Conservation (phyloP, 192 early-diverging fungal genomes). For the Coemansia sp. region DNA sequence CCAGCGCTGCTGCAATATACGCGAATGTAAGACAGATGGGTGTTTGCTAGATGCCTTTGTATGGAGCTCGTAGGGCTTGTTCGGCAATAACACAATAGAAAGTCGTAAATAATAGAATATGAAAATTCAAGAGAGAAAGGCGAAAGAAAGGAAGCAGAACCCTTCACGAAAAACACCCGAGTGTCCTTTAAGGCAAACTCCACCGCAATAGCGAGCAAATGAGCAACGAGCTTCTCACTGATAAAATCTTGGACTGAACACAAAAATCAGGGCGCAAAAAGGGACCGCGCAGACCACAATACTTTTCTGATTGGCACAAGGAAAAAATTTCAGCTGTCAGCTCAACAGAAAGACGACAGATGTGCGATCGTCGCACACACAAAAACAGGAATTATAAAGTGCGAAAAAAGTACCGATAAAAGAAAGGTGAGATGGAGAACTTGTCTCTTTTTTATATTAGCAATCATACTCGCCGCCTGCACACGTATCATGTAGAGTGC, state of each 20-base stretch:
- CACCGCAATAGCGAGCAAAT: neutral
- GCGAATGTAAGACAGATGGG: neutral
- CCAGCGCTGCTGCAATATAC: neutral
- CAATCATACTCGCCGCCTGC: neutral
- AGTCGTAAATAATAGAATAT: neutral
- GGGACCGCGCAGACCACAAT: neutral
- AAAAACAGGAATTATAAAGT: neutral
- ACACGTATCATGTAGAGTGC: constrained; percentile 1
- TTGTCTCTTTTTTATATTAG: neutral
- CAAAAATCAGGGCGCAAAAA: neutral
- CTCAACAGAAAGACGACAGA: neutral
- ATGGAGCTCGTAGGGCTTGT: neutral
- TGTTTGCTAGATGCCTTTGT: neutral
- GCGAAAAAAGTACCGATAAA: neutral
- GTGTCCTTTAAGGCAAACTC: neutral
- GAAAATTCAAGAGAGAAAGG: neutral
- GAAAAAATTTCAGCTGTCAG: neutral
- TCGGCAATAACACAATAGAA: neutral
- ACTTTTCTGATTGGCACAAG: neutral
- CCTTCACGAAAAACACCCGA: neutral
- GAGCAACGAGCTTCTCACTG: neutral
- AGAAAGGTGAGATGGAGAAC: neutral
- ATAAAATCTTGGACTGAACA: neutral
- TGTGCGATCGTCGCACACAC: neutral
- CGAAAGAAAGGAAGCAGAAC: neutral